phyloP scores from a whole-genome alignment of 2,329 filamentous ascomycete species.

The Drechmeria coniospora region DNA sequence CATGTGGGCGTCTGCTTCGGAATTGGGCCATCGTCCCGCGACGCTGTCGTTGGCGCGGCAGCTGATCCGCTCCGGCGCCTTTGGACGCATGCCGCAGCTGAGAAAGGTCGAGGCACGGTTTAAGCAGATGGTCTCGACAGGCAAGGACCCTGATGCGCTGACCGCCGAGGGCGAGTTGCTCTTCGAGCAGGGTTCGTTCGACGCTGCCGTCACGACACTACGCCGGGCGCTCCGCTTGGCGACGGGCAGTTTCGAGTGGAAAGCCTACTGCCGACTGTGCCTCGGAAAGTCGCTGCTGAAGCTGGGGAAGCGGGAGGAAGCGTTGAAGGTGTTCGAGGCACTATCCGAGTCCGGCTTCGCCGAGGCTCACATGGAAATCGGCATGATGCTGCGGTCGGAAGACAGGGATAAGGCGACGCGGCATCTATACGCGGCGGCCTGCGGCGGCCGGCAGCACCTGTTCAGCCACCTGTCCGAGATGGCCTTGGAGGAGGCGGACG shows the following conservation, averaged over 20 bases:
- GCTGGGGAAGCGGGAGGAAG: conserved; percentile 10
- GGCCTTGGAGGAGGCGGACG: conserved; percentile 10
- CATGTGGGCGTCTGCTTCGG: conserved; percentile 18
- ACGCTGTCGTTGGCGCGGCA: conserved; percentile 14
- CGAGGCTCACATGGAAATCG: conserved; percentile 14
- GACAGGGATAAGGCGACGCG: conserved; percentile 10
- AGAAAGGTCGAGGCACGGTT: conserved; percentile 13
- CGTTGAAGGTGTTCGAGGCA: conserved; percentile 8
- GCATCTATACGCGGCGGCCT: conserved; percentile 12
- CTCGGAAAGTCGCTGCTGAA: conserved; percentile 12
- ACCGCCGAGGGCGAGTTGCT: conserved; percentile 17
- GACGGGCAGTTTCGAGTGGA: conserved; percentile 12
- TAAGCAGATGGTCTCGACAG: conserved; percentile 13
- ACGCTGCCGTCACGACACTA: conserved; percentile 8
- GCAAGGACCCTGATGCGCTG: conserved; percentile 19
- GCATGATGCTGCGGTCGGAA: conserved; percentile 8
- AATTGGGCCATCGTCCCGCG: conserved; percentile 13
- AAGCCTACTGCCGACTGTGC: conserved; percentile 10
- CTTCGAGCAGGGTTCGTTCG: conserved; percentile 9
- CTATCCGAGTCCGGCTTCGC: conserved; percentile 8
- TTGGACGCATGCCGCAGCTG: conserved; percentile 7
- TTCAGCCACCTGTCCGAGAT: conserved; percentile 15
- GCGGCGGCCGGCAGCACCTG: conserved; percentile 10
- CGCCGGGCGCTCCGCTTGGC: conserved; percentile 10
- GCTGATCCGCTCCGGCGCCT: conserved; percentile 8